Percentiles rank a stretch among this genome's conserved stretches.
These are phyloP conservation scores for Ploettnerulaceae sp. DNA, from an alignment of 2,329 filamentous ascomycete species.

Conservation along the genomic window DNA sequence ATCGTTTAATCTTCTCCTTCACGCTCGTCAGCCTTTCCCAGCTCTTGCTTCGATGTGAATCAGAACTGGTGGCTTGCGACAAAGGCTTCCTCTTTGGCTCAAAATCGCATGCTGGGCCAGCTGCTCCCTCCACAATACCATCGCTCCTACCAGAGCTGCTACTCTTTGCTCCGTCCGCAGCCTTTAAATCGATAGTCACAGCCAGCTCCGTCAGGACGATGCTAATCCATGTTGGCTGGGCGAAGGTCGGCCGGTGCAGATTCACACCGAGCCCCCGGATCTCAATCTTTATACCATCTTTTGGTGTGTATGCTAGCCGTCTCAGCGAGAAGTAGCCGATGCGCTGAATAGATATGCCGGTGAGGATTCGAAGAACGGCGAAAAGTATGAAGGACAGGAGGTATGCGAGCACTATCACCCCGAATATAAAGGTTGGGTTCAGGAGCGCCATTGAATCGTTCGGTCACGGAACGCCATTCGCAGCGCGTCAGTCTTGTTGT, in stretches of 20 bases:
- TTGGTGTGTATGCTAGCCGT: conserved; percentile 82
- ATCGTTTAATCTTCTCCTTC: conserved; percentile 79
- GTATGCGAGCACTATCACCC: conserved; percentile 80
- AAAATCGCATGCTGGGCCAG: conserved; percentile 19
- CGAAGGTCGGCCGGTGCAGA: conserved; percentile 90
- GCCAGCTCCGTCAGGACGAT: conserved; percentile 81
- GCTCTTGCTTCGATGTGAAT: conserved; percentile 57
- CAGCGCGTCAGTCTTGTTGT: conserved; percentile 2
- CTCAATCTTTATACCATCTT: conserved; percentile 84
- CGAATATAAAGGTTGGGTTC: conserved; percentile 78
- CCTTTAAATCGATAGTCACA: conserved; percentile 73
- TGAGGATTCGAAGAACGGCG: conserved; percentile 85
- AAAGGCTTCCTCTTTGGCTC: conserved; percentile 22
- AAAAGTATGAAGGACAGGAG: conserved; percentile 90
- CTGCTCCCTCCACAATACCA: conserved; percentile 27
- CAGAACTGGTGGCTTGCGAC: conserved; percentile 26
- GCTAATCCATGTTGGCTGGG: conserved; percentile 94
- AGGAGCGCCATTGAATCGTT: conserved; percentile 53
- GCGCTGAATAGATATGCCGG: conserved; percentile 91
- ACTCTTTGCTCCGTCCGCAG: conserved; percentile 47
- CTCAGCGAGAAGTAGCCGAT: conserved; percentile 90
- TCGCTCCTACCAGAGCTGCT: conserved; percentile 24
- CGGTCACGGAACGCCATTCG: conserved; percentile 24
- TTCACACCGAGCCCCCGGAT: conserved; percentile 83
- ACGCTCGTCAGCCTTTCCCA: conserved; percentile 74